Base-by-base conservation (phyloP, 495 filamentous ascomycete species). In the Neurospora sp. region DNA sequence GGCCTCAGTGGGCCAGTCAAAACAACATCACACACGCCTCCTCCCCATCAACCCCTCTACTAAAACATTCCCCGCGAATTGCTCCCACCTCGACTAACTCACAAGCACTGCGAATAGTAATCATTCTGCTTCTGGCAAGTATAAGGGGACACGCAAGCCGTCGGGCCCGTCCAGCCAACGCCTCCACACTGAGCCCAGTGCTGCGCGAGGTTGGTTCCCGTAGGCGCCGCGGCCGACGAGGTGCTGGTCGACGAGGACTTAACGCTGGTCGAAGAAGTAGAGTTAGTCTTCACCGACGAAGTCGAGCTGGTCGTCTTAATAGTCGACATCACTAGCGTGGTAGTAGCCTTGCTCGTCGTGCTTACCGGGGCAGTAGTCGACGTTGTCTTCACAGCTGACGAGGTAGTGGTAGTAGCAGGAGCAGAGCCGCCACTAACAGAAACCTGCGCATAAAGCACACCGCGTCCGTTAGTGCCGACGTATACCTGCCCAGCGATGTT, bases 391-490 rank as follows among this genome's bases (percentile, higher is more conserved):
- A 31, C 41, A 5, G 70, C 70, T 18, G 41, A 7, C 2, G 71
- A 70, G 2, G 31, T 31, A 12, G 74, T 49, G 8, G 72, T 72
- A 12, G 70, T 69, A 39, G 49, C 49, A 11, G 44, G n/a, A 12
- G 72, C 70, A 11, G 72, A 69, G 0, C 75, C 74, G 1, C 76
- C 74, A 3, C 69, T 38, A 0, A 79, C 74, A 11, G 62, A 71
- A 10, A 78, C 80, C 75, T 82, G 77, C 12, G 81, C 87, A 74
- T 85, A 88, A 39, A 90, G 84, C 6, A 88, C 87, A 44, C 88
- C 88, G 4, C 88, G 83, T 0, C 88, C 88, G 66, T 90, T 90
- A 0, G 87, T 90, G 1, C 88, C 88, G 40, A 90, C 82, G 73
- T 86, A 89, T 0, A 90, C 88, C 73, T 84, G 85, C 23, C 86